phyloP scores from a whole-genome alignment of 2,329 filamentous ascomycete species.

The Periglandula ipomoeae region DNA sequence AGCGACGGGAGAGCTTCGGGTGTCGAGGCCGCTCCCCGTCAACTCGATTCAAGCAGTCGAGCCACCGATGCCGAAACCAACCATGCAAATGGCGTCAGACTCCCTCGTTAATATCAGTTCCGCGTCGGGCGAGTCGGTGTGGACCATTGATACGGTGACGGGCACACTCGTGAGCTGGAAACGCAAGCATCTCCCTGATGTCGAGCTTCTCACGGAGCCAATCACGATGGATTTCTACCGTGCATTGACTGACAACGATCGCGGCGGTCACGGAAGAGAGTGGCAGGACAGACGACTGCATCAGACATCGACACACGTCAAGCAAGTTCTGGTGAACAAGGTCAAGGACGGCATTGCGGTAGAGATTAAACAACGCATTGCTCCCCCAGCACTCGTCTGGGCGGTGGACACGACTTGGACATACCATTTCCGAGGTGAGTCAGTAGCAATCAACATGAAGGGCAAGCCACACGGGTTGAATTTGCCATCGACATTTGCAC shows the following conservation, averaged over 20 bases:
- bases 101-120: conserved; percentile 24
- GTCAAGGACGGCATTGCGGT: conserved; percentile 27
- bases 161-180: conserved; percentile 35
- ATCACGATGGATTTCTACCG: conserved; percentile 50
- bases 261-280: conserved; percentile 44
- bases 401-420: conserved; percentile 38
- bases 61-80: conserved; percentile 13
- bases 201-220: conserved; percentile 35
- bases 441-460: conserved; percentile 40
- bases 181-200: conserved; percentile 17
- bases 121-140: conserved; percentile 25
- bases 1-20: conserved; percentile 37
- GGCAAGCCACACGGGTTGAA: conserved; percentile 37
- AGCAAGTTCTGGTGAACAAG: conserved; percentile 23
- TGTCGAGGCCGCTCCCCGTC: conserved; percentile 26
- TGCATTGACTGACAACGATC: conserved; percentile 58
- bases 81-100: conserved; percentile 12
- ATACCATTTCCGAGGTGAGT: conserved; percentile 43
- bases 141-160: conserved; percentile 33
- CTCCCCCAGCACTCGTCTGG: conserved; percentile 57
- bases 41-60: conserved; percentile 12
- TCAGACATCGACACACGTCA: conserved; percentile 34
- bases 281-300: conserved; percentile 43
- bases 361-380: conserved; percentile 42
- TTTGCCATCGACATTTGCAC: conserved; percentile 48